phyloP scores from a whole-genome alignment of 2,329 filamentous ascomycete genomes.

The Sporothrix dimorphospora region DNA sequence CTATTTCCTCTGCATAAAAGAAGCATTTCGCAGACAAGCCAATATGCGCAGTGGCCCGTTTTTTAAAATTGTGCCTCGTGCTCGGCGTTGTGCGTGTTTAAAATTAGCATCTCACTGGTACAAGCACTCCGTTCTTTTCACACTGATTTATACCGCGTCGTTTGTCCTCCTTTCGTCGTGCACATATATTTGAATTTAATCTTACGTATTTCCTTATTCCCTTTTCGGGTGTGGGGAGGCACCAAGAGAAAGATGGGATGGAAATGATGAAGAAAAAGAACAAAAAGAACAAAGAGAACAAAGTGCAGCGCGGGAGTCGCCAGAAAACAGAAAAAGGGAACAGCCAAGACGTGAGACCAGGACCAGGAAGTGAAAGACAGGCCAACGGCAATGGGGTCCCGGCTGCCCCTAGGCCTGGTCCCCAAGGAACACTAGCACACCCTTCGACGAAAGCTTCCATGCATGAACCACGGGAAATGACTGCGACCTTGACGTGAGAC shows the following conservation, averaged over 20 bases:
- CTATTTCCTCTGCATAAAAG: conserved; percentile 23
- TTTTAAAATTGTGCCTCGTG: conserved; percentile 25
- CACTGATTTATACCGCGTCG: not conserved
- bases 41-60: conserved; percentile 21
- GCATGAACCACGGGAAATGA: conserved; percentile 30
- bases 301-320: too few relatives aligned
- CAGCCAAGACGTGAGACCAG: not conserved
- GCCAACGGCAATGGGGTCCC: conserved; percentile 16
- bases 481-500: not conserved
- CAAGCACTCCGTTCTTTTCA: not conserved
- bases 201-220: not conserved
- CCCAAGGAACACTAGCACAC: not conserved
- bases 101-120: conserved; percentile 19
- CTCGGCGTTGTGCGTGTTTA: conserved; percentile 19
- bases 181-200: not conserved
- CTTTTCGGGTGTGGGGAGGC: not conserved
- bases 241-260: not conserved
- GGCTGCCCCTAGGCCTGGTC: not conserved
- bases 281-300: not conserved
- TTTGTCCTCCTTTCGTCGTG: not conserved
- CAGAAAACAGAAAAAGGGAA: not conserved
- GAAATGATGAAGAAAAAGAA: conserved; percentile 3
- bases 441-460: conserved; percentile 27
- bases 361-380: not conserved
- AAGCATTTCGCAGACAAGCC: not conserved